Base-by-base conservation (phyloP, 1,139 yeast species). In the Hemisphaericaspora lyxosophila region DNA sequence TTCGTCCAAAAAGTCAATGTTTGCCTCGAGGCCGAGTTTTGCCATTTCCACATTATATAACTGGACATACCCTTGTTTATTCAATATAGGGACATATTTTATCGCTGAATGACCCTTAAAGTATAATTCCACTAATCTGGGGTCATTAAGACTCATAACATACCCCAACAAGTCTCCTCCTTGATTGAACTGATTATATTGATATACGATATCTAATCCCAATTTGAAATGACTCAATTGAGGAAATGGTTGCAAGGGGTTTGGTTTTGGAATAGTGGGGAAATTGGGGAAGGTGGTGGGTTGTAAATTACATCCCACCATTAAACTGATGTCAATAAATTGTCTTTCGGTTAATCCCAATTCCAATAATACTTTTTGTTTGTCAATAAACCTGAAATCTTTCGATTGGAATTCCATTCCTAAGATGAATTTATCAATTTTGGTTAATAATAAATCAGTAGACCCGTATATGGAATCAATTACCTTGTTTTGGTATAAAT, bases 401-500 rank as follows among this genome's bases (percentile, higher is more conserved):
- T 75, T 76, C 22, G 75, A 68, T 40, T 75, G 80, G 46, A 80
- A 75, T 46, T 86, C 95, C 73, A 88, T 74, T 16, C 83, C 80
- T 35, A 83, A 61, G 42, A 90, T 82, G 43, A 88, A 80, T 50
- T 79, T 85, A 44, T 85, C 94, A 28, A 85, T 73, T 27, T 67
- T 62, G 12, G 77, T 70, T 55, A 90, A 67, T 34, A 90, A 64
- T 33, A 82, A 71, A 51, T 92, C 97, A 2, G 90, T 82, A 7
- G 96, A 85, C 1, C 95, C 95, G 58, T 81, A 88, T 26, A 90
- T 78, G 1, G 86, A 80, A 59, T 90, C 95, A 39, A 90, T 76
- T 30, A 73, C 60, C 3, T 67, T 70, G 35, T 65, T 71, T 39
- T 73, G 74, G 46, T 75, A 68, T 51, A 90, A 65, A 53, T 87